phyloP scores from a whole-genome alignment of 148 eudicot species.

The Camellia japonica region DNA sequence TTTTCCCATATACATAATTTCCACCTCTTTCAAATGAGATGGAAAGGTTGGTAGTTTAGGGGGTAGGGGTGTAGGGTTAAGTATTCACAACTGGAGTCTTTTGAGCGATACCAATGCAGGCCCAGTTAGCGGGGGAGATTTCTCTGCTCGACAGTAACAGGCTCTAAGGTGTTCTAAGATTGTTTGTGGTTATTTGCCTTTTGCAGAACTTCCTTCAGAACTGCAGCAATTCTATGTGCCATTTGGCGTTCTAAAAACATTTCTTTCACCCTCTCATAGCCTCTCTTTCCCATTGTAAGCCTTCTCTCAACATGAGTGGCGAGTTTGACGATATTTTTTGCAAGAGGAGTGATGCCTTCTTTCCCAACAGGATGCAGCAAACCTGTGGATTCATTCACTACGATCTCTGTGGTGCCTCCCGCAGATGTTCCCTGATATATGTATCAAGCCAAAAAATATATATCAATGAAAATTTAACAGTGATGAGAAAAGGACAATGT shows the following conservation, averaged over 20 bases:
- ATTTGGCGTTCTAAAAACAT: slow-evolving; percentile 85
- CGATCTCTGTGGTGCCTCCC: slow-evolving; percentile 93
- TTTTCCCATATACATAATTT: background rate
- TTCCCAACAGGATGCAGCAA: slow-evolving; percentile 83
- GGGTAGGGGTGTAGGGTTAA: background rate
- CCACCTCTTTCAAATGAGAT: background rate
- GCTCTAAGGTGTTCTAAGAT: background rate
- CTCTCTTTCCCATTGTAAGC: slow-evolving; percentile 80
- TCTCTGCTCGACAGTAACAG: background rate
- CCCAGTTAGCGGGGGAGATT: background rate
- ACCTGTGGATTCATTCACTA: slow-evolving; percentile 82
- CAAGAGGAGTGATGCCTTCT: slow-evolving; percentile 81
- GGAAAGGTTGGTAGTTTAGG: background rate
- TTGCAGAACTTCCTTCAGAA: slow-evolving; percentile 70
- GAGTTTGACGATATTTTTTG: slow-evolving; percentile 71
- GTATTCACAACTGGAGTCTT: background rate
- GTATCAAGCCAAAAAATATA: background rate
- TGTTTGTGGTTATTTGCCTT: slow-evolving; percentile 47
- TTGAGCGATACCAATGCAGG: background rate
- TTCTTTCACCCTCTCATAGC: slow-evolving; percentile 76
- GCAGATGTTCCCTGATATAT: slow-evolving; percentile 86
- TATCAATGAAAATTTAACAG: background rate
- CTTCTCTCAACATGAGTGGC: slow-evolving; percentile 83
- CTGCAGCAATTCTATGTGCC: slow-evolving; percentile 75
- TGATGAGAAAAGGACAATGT: background rate